Evolutionary conservation across 2,329 filamentous ascomycete species (phyloP).

Genomic region (Sphaerulina musiva): DNA sequence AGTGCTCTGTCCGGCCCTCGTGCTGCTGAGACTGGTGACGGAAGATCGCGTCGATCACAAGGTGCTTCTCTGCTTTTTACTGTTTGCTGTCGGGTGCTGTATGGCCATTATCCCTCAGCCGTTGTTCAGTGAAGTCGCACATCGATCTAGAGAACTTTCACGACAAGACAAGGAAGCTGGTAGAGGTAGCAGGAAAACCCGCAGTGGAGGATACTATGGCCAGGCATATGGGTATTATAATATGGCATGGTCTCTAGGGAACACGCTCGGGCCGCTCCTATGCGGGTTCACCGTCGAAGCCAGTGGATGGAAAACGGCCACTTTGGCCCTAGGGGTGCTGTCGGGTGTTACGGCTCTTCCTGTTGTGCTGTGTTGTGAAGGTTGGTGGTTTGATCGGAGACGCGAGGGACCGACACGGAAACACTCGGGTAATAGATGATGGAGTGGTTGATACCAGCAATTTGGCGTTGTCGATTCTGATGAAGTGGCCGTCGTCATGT

Average conservation of each 20-base stretch:
- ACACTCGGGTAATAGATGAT: too few relatives aligned
- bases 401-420: too few relatives aligned
- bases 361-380: slow-evolving; percentile 26
- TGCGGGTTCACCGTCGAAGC: slow-evolving; percentile 21
- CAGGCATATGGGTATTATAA: slow-evolving; percentile 48
- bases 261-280: slow-evolving; percentile 24
- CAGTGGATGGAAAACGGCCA: slow-evolving; percentile 22
- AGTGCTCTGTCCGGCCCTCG: slow-evolving; percentile 11
- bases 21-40: slow-evolving; percentile 20
- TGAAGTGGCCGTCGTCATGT: too few relatives aligned
- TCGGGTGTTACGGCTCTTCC: slow-evolving; percentile 46
- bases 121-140: slow-evolving; percentile 20
- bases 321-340: slow-evolving; percentile 27
- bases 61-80: slow-evolving; percentile 15
- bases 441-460: too few relatives aligned
- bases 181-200: background rate
- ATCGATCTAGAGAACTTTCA: slow-evolving; percentile 13
- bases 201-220: slow-evolving; percentile 33
- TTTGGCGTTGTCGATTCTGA: too few relatives aligned
- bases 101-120: slow-evolving; percentile 20
- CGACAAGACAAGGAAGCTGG: slow-evolving; percentile 12
- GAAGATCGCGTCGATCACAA: slow-evolving; percentile 15
- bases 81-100: slow-evolving; percentile 17
- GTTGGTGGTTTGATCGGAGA: slow-evolving; percentile 2
- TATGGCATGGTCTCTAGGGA: slow-evolving; percentile 24